Percentiles rank a stretch among this genome's conserved stretches.
Conservation (phyloP, 2,329 filamentous ascomycete genomes). For the Cladosporium sp. region DNA sequence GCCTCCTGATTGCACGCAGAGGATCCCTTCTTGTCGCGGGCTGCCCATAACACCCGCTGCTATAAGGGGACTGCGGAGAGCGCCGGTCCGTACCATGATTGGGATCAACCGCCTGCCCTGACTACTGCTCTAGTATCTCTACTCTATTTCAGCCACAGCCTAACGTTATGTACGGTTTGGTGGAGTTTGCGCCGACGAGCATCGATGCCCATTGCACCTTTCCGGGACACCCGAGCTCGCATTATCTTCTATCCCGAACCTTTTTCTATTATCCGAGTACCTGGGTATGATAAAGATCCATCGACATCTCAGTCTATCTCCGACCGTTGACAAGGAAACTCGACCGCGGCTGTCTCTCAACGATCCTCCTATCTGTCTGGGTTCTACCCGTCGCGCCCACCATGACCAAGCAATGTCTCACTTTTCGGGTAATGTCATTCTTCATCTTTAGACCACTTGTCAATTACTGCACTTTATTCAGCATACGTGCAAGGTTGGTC, state of each 20-base stretch:
- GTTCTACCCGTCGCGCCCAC: neutral
- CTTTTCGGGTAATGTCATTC: neutral
- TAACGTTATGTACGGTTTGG: too few species aligned
- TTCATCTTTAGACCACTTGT: too few species aligned
- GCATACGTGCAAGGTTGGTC: too few species aligned
- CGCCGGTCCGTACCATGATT: neutral
- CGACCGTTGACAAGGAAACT: neutral
- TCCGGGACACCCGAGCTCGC: too few species aligned
- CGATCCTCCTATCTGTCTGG: neutral
- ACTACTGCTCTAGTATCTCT: too few species aligned
- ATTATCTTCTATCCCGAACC: neutral
- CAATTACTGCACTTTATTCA: too few species aligned
- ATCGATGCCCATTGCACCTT: too few species aligned
- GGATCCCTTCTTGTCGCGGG: neutral
- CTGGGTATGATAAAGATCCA: neutral
- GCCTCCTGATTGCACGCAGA: neutral
- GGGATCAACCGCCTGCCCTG: too few species aligned
- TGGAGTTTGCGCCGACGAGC: too few species aligned
- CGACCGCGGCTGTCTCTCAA: neutral
- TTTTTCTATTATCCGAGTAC: neutral
- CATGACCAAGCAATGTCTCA: neutral
- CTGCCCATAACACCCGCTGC: neutral
- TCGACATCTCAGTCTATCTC: neutral
- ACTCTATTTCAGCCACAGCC: too few species aligned
- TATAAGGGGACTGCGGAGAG: slow-evolving; percentile 8